A percentile compares a stretch with the other conserved stretches of the same genome.
Evolutionary conservation across 2,329 filamentous ascomycete genomes (phyloP).

Genomic region (Mariannaea elegans): DNA sequence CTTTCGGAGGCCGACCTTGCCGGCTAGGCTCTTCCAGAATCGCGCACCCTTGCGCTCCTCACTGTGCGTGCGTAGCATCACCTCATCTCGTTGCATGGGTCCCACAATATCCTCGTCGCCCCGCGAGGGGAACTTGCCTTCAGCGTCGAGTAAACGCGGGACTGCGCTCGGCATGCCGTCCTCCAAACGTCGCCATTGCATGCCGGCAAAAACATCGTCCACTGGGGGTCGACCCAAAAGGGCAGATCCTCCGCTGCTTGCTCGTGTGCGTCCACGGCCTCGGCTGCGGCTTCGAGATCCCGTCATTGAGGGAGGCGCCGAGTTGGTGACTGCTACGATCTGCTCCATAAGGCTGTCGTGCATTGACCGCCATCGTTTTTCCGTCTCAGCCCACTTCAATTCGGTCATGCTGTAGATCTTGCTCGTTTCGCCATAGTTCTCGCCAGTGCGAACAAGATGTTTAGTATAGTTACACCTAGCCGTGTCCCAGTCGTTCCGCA

Average conservation of each 20-base stretch:
- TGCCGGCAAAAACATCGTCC: slow-evolving; percentile 52
- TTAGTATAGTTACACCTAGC: slow-evolving; percentile 89
- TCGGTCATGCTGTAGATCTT: slow-evolving; percentile 88
- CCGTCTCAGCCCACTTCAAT: slow-evolving; percentile 86
- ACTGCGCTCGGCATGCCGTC: slow-evolving; percentile 70
- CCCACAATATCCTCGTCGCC: slow-evolving; percentile 94
- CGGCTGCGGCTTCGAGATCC: slow-evolving; percentile 50
- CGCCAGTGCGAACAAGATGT: slow-evolving; percentile 85
- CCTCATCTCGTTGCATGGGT: slow-evolving; percentile 77
- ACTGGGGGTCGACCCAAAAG: slow-evolving; percentile 43
- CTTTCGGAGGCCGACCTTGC: slow-evolving; percentile 52
- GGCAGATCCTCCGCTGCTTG: slow-evolving; percentile 54
- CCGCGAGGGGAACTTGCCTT: slow-evolving; percentile 87
- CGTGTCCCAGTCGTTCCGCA: slow-evolving; percentile 82
- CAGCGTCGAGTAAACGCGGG: slow-evolving; percentile 73
- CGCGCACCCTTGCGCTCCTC: slow-evolving; percentile 55
- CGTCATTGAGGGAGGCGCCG: slow-evolving; percentile 37
- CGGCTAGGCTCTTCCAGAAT: slow-evolving; percentile 60
- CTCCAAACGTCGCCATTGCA: slow-evolving; percentile 57
- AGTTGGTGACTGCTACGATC: slow-evolving; percentile 51
- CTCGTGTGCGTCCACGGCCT: slow-evolving; percentile 49
- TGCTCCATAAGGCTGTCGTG: slow-evolving; percentile 71
- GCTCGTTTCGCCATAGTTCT: slow-evolving; percentile 90
- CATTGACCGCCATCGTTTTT: slow-evolving; percentile 75
- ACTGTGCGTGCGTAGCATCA: slow-evolving; percentile 58